Percentiles rank a stretch among this genome's conserved stretches.
These are phyloP conservation scores for Amanita fuliginea DNA, from an alignment of 768 basidiomycete genomes.

Conservation along the genomic window DNA sequence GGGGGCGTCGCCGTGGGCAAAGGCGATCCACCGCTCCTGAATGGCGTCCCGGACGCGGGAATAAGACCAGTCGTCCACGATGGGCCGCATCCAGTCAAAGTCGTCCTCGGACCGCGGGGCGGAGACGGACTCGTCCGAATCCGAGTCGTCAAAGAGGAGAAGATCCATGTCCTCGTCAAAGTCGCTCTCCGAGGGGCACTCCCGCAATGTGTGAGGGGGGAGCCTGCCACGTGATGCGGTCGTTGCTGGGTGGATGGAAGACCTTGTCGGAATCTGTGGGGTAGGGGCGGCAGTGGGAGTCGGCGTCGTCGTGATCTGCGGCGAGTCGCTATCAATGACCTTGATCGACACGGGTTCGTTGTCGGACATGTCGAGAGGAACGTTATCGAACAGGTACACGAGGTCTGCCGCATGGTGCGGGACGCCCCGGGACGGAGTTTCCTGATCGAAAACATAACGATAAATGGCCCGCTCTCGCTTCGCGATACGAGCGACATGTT, in stretches of 20 bases:
- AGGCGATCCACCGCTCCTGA: slow-evolving; percentile 66
- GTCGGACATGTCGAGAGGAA: slow-evolving; percentile 35
- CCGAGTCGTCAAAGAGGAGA: slow-evolving; percentile 4
- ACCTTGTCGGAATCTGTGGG: neutral
- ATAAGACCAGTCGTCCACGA: slow-evolving; percentile 61
- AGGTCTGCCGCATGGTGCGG: slow-evolving; percentile 67
- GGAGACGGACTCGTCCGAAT: slow-evolving; percentile 8
- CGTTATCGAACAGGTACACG: slow-evolving; percentile 71
- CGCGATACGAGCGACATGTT: slow-evolving; percentile 44
- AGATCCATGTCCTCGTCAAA: slow-evolving; percentile 2
- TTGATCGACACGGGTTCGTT: slow-evolving; percentile 8
- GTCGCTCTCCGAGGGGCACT: neutral
- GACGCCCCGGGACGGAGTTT: slow-evolving; percentile 49
- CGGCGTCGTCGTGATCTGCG: slow-evolving; percentile 17
- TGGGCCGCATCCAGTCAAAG: slow-evolving; percentile 41
- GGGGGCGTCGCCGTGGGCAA: slow-evolving; percentile 63
- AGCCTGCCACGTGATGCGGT: neutral
- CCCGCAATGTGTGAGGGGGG: neutral
- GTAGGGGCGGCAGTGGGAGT: slow-evolving; percentile 5
- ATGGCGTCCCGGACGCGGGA: slow-evolving; percentile 57
- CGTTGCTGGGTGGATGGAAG: neutral
- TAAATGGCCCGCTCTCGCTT: slow-evolving; percentile 48
- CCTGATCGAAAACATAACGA: slow-evolving; percentile 79
- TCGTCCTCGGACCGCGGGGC: slow-evolving; percentile 12
- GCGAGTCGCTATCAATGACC: slow-evolving; percentile 21